A percentile compares a stretch with the other conserved stretches of the same genome.
Conservation (phyloP, 805 yeast genomes). For the Schwanniomyces vanrijiae region DNA sequence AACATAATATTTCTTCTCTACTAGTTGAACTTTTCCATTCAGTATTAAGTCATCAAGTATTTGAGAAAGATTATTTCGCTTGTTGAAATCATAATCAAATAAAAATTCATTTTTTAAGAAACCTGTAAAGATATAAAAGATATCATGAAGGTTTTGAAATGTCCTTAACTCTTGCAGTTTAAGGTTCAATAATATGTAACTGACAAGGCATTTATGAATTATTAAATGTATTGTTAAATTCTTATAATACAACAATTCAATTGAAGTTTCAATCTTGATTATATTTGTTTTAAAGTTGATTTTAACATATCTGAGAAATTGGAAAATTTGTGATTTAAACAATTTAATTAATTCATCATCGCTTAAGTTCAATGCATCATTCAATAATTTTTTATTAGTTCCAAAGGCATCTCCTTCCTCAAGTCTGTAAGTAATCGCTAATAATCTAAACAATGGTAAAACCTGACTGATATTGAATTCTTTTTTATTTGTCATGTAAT, state of each 20-base stretch:
- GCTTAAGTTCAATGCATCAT: constrained; percentile 13
- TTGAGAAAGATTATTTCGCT: constrained; percentile 24
- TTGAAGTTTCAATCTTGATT: constrained; percentile 43
- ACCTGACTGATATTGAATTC: constrained; percentile 21
- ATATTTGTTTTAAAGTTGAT: constrained; percentile 20
- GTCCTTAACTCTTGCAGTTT: constrained; percentile 7
- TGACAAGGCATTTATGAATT: constrained; percentile 49
- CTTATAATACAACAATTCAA: constrained; percentile 58
- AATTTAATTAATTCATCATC: constrained; percentile 23
- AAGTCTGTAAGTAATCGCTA: constrained; percentile 17
- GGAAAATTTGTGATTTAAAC: constrained; percentile 23
- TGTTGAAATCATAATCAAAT: constrained; percentile 39
- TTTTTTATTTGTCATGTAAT: constrained; percentile 18
- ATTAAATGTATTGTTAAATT: constrained; percentile 57
- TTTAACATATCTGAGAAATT: constrained; percentile 26
- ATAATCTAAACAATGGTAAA: constrained; percentile 28
- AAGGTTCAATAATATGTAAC: constrained; percentile 25
- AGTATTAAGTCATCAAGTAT: constrained; percentile 25
- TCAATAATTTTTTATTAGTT: constrained; percentile 22
- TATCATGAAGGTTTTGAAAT: constrained; percentile 18
- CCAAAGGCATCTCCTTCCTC: constrained; percentile 19
- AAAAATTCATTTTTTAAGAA: constrained; percentile 42
- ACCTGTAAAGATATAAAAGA: constrained; percentile 35
- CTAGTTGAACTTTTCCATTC: constrained; percentile 12
- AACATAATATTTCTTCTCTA: constrained; percentile 16